phyloP scores from a whole-genome alignment of 2,329 filamentous ascomycete genomes.

The Mollisia scopiformis region DNA sequence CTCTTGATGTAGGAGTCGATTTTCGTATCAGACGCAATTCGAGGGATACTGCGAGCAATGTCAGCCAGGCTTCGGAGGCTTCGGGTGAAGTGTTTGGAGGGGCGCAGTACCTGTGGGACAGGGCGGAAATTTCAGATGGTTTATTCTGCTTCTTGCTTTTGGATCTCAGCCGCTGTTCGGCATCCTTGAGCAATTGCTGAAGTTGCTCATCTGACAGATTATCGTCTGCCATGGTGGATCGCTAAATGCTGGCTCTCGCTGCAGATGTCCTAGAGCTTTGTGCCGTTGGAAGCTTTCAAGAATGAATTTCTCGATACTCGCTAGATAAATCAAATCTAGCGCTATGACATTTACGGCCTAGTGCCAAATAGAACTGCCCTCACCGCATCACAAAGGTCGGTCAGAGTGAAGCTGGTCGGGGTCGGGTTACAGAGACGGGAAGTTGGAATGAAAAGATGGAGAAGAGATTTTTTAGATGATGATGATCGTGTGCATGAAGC shows the following conservation, averaged over 20 bases:
- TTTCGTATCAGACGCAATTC: constrained; percentile 19
- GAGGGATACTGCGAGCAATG: constrained; percentile 24
- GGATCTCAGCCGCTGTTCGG: constrained; percentile 58
- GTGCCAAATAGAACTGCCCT: neutral
- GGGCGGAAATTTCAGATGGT: constrained; percentile 13
- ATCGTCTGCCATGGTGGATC: constrained; percentile 36
- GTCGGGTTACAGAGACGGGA: neutral
- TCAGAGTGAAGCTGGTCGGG: constrained; percentile 5
- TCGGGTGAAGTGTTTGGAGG: neutral
- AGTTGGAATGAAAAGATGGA: constrained; percentile 4
- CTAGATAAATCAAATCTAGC: neutral
- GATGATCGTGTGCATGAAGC: constrained; percentile 2
- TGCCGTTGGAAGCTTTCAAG: constrained; percentile 1
- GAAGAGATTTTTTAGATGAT: constrained; percentile 1
- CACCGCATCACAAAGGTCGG: constrained; percentile 13
- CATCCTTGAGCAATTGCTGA: constrained; percentile 63
- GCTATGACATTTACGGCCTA: neutral
- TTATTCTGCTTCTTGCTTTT: constrained; percentile 23
- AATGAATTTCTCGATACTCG: neutral
- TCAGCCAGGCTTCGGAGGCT: constrained; percentile 14
- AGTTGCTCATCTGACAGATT: constrained; percentile 66
- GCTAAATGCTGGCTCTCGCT: neutral
- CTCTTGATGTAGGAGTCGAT: constrained; percentile 57
- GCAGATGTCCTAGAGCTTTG: constrained; percentile 7
- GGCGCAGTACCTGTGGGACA: constrained; percentile 23